Evolutionary conservation across 2,329 filamentous ascomycete species (phyloP).

Genomic region (Stagonosporopsis cucurbitacearum): DNA sequence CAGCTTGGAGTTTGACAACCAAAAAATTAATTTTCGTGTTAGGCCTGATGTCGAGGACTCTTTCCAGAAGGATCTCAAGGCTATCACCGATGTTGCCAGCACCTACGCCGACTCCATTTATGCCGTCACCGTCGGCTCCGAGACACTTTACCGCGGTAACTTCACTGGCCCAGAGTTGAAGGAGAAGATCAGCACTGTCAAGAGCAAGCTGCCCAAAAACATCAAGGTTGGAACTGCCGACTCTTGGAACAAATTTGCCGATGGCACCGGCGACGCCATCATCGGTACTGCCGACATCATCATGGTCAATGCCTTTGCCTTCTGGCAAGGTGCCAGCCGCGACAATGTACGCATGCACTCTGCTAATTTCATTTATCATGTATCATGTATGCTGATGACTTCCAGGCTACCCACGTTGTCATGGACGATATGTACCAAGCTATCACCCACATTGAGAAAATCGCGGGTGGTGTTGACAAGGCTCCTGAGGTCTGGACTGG

Average conservation of each 20-base stretch:
- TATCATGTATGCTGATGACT: background rate
- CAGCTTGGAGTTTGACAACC: background rate
- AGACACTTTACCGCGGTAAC: slow-evolving; percentile 72
- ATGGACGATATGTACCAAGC: slow-evolving; percentile 72
- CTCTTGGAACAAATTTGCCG: slow-evolving; percentile 74
- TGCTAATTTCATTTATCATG: too few relatives aligned
- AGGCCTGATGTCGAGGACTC: slow-evolving; percentile 69
- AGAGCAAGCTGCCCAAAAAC: slow-evolving; percentile 58
- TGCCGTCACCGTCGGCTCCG: slow-evolving; percentile 73
- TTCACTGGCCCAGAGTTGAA: slow-evolving; percentile 67
- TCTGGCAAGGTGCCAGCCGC: slow-evolving; percentile 71
- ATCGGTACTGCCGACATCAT: slow-evolving; percentile 68
- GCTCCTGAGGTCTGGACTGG: slow-evolving; percentile 63
- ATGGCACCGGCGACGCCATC: slow-evolving; percentile 70
- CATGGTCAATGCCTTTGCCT: slow-evolving; percentile 73
- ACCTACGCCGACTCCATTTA: slow-evolving; percentile 66
- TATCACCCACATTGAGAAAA: slow-evolving; percentile 65
- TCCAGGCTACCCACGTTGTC: slow-evolving; percentile 60
- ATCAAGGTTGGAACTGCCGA: slow-evolving; percentile 72
- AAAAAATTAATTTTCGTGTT: background rate
- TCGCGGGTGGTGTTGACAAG: slow-evolving; percentile 60
- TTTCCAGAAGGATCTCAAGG: slow-evolving; percentile 66
- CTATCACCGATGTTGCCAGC: slow-evolving; percentile 58
- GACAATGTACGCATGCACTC: slow-evolving; percentile 52
- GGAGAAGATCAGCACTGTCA: slow-evolving; percentile 67